phyloP scores from a whole-genome alignment of 2,329 filamentous ascomycete genomes.

The Diaporthe aspalathi region DNA sequence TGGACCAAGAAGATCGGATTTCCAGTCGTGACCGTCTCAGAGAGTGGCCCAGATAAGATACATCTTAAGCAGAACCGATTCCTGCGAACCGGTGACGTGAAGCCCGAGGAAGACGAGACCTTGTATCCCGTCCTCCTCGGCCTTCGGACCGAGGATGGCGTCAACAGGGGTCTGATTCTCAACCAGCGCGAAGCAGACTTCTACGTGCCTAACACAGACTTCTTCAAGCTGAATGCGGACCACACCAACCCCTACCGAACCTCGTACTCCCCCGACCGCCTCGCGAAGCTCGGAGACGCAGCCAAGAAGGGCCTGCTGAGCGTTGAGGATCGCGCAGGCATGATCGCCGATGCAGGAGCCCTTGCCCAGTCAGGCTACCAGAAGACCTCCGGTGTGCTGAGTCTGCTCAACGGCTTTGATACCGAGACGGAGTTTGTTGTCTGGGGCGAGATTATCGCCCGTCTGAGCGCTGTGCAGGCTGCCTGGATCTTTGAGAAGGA shows the following conservation, averaged over 20 bases:
- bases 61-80: slow-evolving; percentile 95
- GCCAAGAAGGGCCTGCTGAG: slow-evolving; percentile 83
- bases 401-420: slow-evolving; percentile 86
- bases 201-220: slow-evolving; percentile 82
- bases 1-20: slow-evolving; percentile 98
- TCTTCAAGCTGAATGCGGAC: slow-evolving; percentile 97
- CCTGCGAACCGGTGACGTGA: slow-evolving; percentile 90
- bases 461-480: slow-evolving; percentile 80
- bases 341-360: slow-evolving; percentile 93
- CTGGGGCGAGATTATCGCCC: slow-evolving; percentile 90
- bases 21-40: slow-evolving; percentile 88
- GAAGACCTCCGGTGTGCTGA: slow-evolving; percentile 89
- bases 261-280: slow-evolving; percentile 83
- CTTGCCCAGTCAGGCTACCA: slow-evolving; percentile 91
- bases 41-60: slow-evolving; percentile 77
- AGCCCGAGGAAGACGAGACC: slow-evolving; percentile 89
- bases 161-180: slow-evolving; percentile 81
- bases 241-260: slow-evolving; percentile 94
- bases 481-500: slow-evolving; percentile 92
- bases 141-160: slow-evolving; percentile 83
- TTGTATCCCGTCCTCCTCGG: slow-evolving; percentile 92
- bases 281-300: slow-evolving; percentile 88
- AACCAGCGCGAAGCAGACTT: slow-evolving; percentile 78
- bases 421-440: slow-evolving; percentile 90
- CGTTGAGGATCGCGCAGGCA: slow-evolving; percentile 92